Evolutionary conservation across 352 stramenopile genomes (phyloP).

Genomic region (Globisporangium okanoganense): DNA sequence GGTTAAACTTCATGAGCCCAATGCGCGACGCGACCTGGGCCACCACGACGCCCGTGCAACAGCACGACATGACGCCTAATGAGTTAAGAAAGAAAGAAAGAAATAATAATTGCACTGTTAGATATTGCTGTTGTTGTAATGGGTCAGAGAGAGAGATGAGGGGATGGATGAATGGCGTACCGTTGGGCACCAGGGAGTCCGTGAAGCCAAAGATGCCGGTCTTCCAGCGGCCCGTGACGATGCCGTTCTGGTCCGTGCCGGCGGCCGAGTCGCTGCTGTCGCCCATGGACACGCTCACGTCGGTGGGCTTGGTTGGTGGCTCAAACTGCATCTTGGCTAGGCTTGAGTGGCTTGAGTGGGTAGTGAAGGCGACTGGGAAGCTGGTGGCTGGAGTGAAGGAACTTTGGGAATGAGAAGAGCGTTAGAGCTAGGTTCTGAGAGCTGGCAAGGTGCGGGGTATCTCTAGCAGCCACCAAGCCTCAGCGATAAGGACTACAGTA

Average conservation of each 20-base stretch:
- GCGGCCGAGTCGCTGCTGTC: slow-evolving; percentile 23
- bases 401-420: slow-evolving; percentile 29
- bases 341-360: slow-evolving; percentile 4
- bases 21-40: slow-evolving; percentile 60
- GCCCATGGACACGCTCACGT: slow-evolving; percentile 39
- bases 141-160: too few relatives aligned
- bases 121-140: not conserved
- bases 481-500: too few relatives aligned
- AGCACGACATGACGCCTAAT: slow-evolving; percentile 61
- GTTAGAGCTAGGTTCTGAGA: not conserved
- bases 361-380: slow-evolving; percentile 11
- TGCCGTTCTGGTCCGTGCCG: slow-evolving; percentile 61
- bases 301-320: slow-evolving; percentile 43
- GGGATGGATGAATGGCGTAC: slow-evolving; percentile 20
- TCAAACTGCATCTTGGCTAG: slow-evolving; percentile 46
- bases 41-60: slow-evolving; percentile 54
- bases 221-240: slow-evolving; percentile 76
- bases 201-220: slow-evolving; percentile 65
- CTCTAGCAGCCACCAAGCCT: too few relatives aligned
- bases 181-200: slow-evolving; percentile 66
- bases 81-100: too few relatives aligned
- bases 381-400: slow-evolving; percentile 3
- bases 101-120: not conserved
- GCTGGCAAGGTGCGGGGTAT: not conserved
- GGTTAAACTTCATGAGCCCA: slow-evolving; percentile 52